These are phyloP conservation scores for Rosa multiflora DNA, from an alignment of 306 rosid species.

Conservation along the genomic window DNA sequence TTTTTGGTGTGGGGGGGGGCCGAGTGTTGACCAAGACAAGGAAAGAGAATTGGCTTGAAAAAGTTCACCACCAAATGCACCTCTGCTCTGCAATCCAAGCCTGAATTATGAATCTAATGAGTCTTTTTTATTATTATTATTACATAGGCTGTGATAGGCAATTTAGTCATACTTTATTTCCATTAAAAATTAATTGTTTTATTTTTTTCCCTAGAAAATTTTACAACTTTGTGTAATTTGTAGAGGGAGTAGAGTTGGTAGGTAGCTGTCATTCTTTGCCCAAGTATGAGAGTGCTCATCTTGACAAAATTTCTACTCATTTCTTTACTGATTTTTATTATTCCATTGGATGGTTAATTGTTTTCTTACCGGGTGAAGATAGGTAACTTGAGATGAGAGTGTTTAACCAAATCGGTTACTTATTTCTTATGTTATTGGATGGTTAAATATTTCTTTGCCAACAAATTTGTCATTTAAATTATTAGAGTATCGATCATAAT, in stretches of 20 bases:
- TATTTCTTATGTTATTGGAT: too few species aligned
- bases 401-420: too few species aligned
- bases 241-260: not conserved
- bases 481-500: too few species aligned
- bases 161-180: not conserved
- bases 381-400: not conserved
- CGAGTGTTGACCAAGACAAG: constrained; percentile 38
- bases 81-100: constrained; percentile 12
- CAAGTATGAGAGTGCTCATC: not conserved
- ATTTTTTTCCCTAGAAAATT: not conserved
- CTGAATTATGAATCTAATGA: not conserved
- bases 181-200: not conserved
- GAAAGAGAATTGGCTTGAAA: constrained; percentile 17
- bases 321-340: not conserved
- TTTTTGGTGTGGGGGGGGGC: not conserved
- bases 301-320: not conserved
- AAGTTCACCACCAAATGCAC: constrained; percentile 25
- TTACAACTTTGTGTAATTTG: not conserved
- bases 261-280: constrained; percentile 8
- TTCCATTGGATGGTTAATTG: not conserved
- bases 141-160: not conserved
- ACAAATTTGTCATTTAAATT: too few species aligned
- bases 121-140: not conserved
- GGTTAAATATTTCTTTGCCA: too few species aligned
- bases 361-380: not conserved